Percentiles rank a stretch among this genome's conserved stretches.
Conservation (phyloP, 2,329 filamentous ascomycete species). For the Nigrospora osmanthi region DNA sequence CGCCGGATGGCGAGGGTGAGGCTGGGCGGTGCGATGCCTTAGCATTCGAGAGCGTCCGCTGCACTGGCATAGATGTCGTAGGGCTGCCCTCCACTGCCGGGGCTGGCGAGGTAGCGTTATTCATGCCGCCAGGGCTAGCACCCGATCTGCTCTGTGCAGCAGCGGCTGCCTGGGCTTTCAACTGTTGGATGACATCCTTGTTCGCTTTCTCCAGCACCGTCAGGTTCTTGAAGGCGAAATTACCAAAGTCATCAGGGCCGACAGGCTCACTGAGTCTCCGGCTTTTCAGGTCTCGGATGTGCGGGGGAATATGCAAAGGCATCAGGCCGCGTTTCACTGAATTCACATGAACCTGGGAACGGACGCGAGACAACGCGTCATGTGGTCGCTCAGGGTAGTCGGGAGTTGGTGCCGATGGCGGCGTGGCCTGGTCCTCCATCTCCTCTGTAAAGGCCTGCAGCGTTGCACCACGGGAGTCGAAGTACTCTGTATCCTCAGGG, state of each 20-base stretch:
- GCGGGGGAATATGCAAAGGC: slow-evolving; percentile 91
- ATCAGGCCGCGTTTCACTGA: slow-evolving; percentile 86
- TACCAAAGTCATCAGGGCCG: slow-evolving; percentile 86
- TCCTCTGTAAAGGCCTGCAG: slow-evolving; percentile 90
- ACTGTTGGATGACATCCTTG: slow-evolving; percentile 95
- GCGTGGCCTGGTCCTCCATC: slow-evolving; percentile 79
- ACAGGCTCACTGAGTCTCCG: slow-evolving; percentile 87
- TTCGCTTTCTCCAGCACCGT: slow-evolving; percentile 96
- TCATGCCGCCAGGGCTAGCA: slow-evolving; percentile 33
- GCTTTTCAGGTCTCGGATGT: slow-evolving; percentile 85
- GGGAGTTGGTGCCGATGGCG: slow-evolving; percentile 61
- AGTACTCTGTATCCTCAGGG: slow-evolving; percentile 96
- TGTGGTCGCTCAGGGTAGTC: slow-evolving; percentile 88
- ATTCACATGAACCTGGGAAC: slow-evolving; percentile 66
- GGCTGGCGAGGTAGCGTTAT: slow-evolving; percentile 47
- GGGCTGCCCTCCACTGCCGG: slow-evolving; percentile 79
- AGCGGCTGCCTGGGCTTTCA: slow-evolving; percentile 82
- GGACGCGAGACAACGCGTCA: slow-evolving; percentile 84
- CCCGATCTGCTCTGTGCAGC: slow-evolving; percentile 47
- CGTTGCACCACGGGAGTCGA: slow-evolving; percentile 84
- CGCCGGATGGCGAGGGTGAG: slow-evolving; percentile 62
- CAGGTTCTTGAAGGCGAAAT: slow-evolving; percentile 94
- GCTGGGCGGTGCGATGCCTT: slow-evolving; percentile 70
- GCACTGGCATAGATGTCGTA: slow-evolving; percentile 69
- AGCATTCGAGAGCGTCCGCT: slow-evolving; percentile 74